Percentiles rank a stretch among this genome's conserved stretches.
Evolutionary conservation across 306 rosid genomes (phyloP).

Genomic region (Gastrolobium villosum): DNA sequence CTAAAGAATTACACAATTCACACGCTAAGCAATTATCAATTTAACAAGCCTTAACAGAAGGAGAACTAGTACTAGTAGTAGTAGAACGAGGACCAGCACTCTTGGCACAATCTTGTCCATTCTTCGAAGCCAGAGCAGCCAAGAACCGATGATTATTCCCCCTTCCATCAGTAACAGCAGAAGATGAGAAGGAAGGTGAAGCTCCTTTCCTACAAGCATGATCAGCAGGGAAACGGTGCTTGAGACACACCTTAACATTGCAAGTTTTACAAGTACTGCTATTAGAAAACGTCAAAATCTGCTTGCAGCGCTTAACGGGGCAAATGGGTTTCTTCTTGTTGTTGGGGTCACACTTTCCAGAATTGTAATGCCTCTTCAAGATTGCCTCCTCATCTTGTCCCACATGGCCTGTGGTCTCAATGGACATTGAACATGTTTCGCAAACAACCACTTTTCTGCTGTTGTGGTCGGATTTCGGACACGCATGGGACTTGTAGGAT

Average conservation of each 20-base stretch:
- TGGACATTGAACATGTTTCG: constrained; percentile 72
- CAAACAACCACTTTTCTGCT: constrained; percentile 89
- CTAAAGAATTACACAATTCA: background rate
- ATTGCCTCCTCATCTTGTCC: constrained; percentile 59
- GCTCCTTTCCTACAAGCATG: constrained; percentile 60
- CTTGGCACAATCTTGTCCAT: constrained; percentile 67
- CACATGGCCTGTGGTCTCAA: constrained; percentile 68
- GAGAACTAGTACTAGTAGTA: constrained; percentile 55
- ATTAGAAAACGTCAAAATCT: constrained; percentile 80
- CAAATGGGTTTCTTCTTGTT: constrained; percentile 84
- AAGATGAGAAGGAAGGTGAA: background rate
- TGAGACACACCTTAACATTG: constrained; percentile 77
- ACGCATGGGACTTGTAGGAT: constrained; percentile 73
- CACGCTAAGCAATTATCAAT: background rate
- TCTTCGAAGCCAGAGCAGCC: constrained; percentile 68
- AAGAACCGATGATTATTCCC: constrained; percentile 73
- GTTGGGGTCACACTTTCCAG: constrained; percentile 78
- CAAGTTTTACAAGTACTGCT: constrained; percentile 77
- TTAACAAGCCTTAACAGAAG: constrained; percentile 67
- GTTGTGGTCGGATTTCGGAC: constrained; percentile 75
- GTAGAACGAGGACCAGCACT: constrained; percentile 50
- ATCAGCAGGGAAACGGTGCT: constrained; percentile 86
- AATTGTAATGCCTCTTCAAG: constrained; percentile 65
- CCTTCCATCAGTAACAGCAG: constrained; percentile 17
- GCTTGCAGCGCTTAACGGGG: constrained; percentile 79